Evolutionary conservation across 164 flowering plant genomes (phyloP), one percentile per base, ranked within the genome.

Genomic region (Nymphaea thermarum): DNA sequence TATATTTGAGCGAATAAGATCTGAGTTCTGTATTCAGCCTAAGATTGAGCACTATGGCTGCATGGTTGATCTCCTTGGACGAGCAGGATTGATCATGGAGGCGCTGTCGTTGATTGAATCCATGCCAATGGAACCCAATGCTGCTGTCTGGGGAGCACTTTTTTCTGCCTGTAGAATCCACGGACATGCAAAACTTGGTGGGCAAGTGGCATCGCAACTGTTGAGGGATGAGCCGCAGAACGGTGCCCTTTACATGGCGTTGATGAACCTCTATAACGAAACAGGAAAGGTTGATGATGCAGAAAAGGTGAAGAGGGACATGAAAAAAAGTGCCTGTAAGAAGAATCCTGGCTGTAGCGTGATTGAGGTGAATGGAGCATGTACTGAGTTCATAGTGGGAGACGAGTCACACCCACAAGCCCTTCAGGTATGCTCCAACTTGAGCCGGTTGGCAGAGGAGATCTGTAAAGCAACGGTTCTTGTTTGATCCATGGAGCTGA

Each of bases 331-430:
- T 65, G 76, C 76, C 59, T 73, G 70, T 63, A 71, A 71, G 63
- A 80, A 80, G 72, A 73, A 25, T 65, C 82, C 82, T 60, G 82
- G 82, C 18, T 80, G 82, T 66, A 77, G 80, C 67, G 71, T 77
- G 67, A 62, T 80, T 67, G 80, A 80, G 68, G 75, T 77, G 62
- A 70, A 71, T 67, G 77, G 79, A 43, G 36, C 42, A 68, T 76
- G 71, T 57, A 62, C 65, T 68, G 83, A 78, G 71, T 77, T 80
- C 66, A 74, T 77, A 42, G 76, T 15, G 15, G 77, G 73, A 43
- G 83, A 80, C 63, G 70, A 67, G 42, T 80, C 78, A 45, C 66
- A 72, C 43, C 73, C 70, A 6, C 18, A 7, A 44, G 79, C 66
- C 16, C 63, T 67, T 44, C 77, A 73, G 62, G 41, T 80, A 15